Conservation (phyloP, 2,329 filamentous ascomycete genomes). For the Uncinocarpus reesii region DNA sequence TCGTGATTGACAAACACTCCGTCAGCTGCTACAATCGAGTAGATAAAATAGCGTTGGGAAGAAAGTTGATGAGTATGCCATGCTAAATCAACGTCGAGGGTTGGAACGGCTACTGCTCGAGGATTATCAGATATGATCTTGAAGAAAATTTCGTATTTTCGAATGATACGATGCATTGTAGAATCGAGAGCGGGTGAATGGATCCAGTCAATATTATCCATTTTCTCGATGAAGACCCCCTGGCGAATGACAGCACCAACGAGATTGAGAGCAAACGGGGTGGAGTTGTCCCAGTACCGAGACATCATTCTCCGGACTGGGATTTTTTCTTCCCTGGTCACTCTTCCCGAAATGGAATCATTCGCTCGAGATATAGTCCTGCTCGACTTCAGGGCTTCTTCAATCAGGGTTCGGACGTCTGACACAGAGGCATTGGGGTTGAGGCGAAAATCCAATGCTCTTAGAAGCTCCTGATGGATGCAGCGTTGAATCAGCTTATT, state of each 20-base stretch:
- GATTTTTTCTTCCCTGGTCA: slow-evolving; percentile 20
- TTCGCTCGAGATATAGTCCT: slow-evolving; percentile 37
- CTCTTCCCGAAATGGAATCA: slow-evolving; percentile 3
- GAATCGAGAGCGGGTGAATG: slow-evolving; percentile 55
- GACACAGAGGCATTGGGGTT: slow-evolving; percentile 39
- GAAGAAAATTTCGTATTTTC: slow-evolving; percentile 43
- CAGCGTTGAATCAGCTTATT: slow-evolving; percentile 45
- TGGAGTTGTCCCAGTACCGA: slow-evolving; percentile 35
- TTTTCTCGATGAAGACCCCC: slow-evolving; percentile 44
- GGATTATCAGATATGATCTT: slow-evolving; percentile 32
- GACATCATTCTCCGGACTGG: slow-evolving; percentile 36
- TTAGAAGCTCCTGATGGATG: slow-evolving; percentile 37
- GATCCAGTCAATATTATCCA: slow-evolving; percentile 67
- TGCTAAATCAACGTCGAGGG: slow-evolving; percentile 30
- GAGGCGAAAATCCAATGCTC: slow-evolving; percentile 29
- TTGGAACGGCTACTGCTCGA: slow-evolving; percentile 27
- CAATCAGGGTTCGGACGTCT: slow-evolving; percentile 43
- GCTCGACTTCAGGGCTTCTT: slow-evolving; percentile 35
- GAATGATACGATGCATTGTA: slow-evolving; percentile 55
- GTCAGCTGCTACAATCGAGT: slow-evolving; percentile 39
- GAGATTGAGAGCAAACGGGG: slow-evolving; percentile 33
- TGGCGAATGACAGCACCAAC: slow-evolving; percentile 37
- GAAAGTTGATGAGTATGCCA: slow-evolving; percentile 66
- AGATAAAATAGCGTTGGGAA: slow-evolving; percentile 52
- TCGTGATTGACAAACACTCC: slow-evolving; percentile 65